Evolutionary conservation across 2,329 filamentous ascomycete species (phyloP).

Genomic region (Grosmannia clavigera): DNA sequence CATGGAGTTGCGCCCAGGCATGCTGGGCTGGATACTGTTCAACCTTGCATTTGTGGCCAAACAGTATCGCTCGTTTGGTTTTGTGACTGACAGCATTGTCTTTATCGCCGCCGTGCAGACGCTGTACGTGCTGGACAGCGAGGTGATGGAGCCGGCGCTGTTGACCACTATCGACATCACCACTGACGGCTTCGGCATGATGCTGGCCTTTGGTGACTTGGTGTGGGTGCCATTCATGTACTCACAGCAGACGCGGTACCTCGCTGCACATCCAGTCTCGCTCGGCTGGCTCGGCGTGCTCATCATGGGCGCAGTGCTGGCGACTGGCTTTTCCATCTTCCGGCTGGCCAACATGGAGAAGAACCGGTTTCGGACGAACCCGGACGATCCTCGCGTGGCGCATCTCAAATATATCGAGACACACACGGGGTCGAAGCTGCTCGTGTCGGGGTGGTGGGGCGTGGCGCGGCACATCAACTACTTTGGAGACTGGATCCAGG

Average conservation of each 20-base stretch:
- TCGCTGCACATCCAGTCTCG: constrained; percentile 68
- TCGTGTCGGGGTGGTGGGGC: constrained; percentile 90
- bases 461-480: constrained; percentile 90
- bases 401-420: constrained; percentile 83
- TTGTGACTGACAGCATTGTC: constrained; percentile 73
- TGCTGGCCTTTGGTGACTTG: constrained; percentile 86
- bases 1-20: constrained; percentile 80
- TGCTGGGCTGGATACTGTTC: constrained; percentile 79
- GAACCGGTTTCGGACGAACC: constrained; percentile 84
- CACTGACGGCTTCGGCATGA: constrained; percentile 86
- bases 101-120: constrained; percentile 67
- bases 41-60: constrained; percentile 76
- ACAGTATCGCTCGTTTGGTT: constrained; percentile 77
- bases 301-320: constrained; percentile 54
- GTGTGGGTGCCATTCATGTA: constrained; percentile 91
- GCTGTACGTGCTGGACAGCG: constrained; percentile 72
- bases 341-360: constrained; percentile 90
- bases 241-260: constrained; percentile 71
- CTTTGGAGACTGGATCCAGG: constrained; percentile 86
- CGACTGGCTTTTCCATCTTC: constrained; percentile 78
- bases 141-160: constrained; percentile 79
- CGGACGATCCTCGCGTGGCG: constrained; percentile 62
- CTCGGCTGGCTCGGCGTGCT: constrained; percentile 57
- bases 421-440: constrained; percentile 63
- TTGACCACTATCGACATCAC: constrained; percentile 92